A percentile compares a stretch with the other conserved stretches of the same genome.
Conservation (phyloP, 495 filamentous ascomycete genomes). For the Daldinia concentrica region DNA sequence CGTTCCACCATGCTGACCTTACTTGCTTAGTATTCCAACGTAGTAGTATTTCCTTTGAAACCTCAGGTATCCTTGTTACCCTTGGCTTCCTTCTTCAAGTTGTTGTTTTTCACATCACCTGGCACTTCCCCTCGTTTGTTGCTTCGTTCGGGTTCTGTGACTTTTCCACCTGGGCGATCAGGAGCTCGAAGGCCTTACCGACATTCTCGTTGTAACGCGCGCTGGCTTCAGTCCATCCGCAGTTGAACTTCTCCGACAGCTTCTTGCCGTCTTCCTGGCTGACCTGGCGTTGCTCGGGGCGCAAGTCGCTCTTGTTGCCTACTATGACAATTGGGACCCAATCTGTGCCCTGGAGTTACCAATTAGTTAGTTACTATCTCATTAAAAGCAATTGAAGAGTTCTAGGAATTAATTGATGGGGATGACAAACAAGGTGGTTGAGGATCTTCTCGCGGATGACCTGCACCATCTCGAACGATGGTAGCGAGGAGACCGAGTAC, state of each 20-base stretch:
- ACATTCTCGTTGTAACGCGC: conserved; percentile 96
- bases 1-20: conserved; percentile 13
- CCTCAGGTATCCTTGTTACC: too few relatives aligned
- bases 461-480: conserved; percentile 96
- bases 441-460: conserved; percentile 97
- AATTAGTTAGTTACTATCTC: conserved; percentile 15
- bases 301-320: conserved; percentile 95
- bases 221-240: conserved; percentile 93
- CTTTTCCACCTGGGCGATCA: conserved; percentile 96
- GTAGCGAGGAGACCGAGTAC: conserved; percentile 90
- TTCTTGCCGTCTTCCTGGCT: conserved; percentile 81
- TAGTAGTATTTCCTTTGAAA: not conserved
- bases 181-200: conserved; percentile 87
- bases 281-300: conserved; percentile 92
- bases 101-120: conserved; percentile 71
- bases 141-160: conserved; percentile 89
- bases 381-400: conserved; percentile 9
- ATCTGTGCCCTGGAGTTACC: conserved; percentile 76
- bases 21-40: conserved; percentile 10
- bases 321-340: conserved; percentile 93
- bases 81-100: not conserved
- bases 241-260: conserved; percentile 84
- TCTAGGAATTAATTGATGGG: conserved; percentile 10
- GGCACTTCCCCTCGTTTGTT: conserved; percentile 79
- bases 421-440: conserved; percentile 81